Percentiles rank a stretch among this genome's conserved stretches.
Conservation (phyloP, 371 early-diverging fungal genomes). For the Hamiltosporidium tvaerminnensis region DNA sequence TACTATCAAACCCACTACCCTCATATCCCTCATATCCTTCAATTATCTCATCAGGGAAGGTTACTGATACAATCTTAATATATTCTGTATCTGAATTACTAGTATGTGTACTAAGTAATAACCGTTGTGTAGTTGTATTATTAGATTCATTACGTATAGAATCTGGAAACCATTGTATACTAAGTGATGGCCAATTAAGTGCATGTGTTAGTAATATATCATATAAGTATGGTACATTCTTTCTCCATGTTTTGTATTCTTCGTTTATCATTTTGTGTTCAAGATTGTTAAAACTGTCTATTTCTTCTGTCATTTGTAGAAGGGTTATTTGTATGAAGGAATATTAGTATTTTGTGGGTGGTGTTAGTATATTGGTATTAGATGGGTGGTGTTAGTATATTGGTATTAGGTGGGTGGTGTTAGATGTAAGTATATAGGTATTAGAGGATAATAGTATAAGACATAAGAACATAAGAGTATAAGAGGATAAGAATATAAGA, state of each 20-base stretch:
- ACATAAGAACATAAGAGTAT: too few species aligned
- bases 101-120: constrained; percentile 49
- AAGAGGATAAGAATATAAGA: too few species aligned
- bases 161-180: constrained; percentile 89
- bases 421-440: too few species aligned
- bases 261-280: background rate
- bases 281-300: too few species aligned
- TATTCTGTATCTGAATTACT: constrained; percentile 41
- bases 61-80: constrained; percentile 32
- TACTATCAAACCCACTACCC: constrained; percentile 55
- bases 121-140: constrained; percentile 39
- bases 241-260: constrained; percentile 67
- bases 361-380: too few species aligned
- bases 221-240: constrained; percentile 88
- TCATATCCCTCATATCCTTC: constrained; percentile 10
- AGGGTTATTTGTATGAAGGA: too few species aligned
- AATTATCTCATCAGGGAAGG: constrained; percentile 43
- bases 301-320: too few species aligned
- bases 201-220: constrained; percentile 84
- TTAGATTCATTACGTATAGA: constrained; percentile 54
- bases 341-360: too few species aligned
- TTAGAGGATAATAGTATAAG: too few species aligned
- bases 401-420: too few species aligned
- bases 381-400: too few species aligned
- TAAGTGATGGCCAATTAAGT: constrained; percentile 86